Conservation (phyloP, 345 rosid species). For the Carallia brachiata region DNA sequence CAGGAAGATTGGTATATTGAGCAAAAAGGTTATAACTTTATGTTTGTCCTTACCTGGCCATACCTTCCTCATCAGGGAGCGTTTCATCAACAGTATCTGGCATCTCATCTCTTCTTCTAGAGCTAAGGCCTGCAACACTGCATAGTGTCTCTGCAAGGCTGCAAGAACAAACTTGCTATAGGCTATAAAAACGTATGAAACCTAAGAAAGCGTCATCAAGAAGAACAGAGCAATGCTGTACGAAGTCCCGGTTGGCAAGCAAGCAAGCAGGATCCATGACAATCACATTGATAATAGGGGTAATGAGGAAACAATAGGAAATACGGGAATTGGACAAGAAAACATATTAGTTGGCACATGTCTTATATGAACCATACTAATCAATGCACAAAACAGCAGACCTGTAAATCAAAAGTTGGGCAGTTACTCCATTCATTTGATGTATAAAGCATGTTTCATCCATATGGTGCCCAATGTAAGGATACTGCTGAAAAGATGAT, state of each 20-base stretch:
- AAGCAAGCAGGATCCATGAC: background rate
- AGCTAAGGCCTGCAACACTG: constrained; percentile 80
- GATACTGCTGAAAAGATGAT: too few species aligned
- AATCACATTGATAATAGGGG: background rate
- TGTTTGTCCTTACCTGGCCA: constrained; percentile 52
- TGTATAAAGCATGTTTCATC: too few species aligned
- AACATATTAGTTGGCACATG: too few species aligned
- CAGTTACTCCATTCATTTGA: too few species aligned
- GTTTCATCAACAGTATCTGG: constrained; percentile 73
- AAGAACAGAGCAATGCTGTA: too few species aligned
- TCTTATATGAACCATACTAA: background rate
- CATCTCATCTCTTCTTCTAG: constrained; percentile 79
- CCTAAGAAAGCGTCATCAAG: too few species aligned
- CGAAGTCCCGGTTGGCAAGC: too few species aligned
- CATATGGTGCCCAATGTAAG: too few species aligned
- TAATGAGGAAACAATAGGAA: too few species aligned
- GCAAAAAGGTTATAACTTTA: background rate
- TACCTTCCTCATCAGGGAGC: constrained; percentile 82
- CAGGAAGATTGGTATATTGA: background rate
- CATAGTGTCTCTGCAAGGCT: constrained; percentile 95
- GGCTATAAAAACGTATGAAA: background rate
- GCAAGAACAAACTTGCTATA: constrained; percentile 17
- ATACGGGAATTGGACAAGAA: background rate
- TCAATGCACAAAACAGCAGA: background rate
- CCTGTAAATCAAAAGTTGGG: background rate